Conservation (phyloP, 805 yeast species). For the Yarrowia yakushimensis region DNA sequence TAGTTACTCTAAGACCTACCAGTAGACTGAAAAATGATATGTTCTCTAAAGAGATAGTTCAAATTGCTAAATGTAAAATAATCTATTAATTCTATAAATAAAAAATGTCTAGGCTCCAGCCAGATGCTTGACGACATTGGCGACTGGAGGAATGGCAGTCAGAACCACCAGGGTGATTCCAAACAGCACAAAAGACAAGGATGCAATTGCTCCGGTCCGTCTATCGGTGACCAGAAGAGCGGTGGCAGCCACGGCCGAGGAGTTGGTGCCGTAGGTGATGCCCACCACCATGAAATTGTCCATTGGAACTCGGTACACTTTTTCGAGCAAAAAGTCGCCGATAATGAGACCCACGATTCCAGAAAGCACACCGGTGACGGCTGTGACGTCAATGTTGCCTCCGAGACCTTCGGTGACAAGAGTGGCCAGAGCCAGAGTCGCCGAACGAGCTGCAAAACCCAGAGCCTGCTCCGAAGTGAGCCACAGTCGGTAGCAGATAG, state of each 20-base stretch:
- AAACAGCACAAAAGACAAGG: conserved; percentile 64
- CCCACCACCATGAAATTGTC: conserved; percentile 75
- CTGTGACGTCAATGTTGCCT: conserved; percentile 70
- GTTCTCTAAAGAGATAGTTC: no score
- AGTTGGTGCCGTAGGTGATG: conserved; percentile 68
- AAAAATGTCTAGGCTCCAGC: conserved; percentile 40
- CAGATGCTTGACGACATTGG: conserved; percentile 45
- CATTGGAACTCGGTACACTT: conserved; percentile 48
- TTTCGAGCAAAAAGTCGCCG: conserved; percentile 50
- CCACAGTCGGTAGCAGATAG: conserved; percentile 62
- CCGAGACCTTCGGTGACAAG: conserved; percentile 65
- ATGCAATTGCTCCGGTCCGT: conserved; percentile 75
- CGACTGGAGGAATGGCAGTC: conserved; percentile 57
- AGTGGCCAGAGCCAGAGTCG: conserved; percentile 73
- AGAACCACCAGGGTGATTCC: conserved; percentile 71
- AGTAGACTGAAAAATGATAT: no score
- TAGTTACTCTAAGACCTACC: no score
- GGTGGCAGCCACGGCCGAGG: conserved; percentile 83
- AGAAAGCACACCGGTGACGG: conserved; percentile 71
- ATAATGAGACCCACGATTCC: conserved; percentile 72
- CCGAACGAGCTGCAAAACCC: conserved; percentile 76
- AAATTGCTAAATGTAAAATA: no score
- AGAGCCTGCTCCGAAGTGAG: conserved; percentile 57
- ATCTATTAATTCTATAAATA: neutral
- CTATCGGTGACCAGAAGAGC: conserved; percentile 64